Conservation (phyloP, 2,329 filamentous ascomycete genomes). For the Thielaviopsis populi region DNA sequence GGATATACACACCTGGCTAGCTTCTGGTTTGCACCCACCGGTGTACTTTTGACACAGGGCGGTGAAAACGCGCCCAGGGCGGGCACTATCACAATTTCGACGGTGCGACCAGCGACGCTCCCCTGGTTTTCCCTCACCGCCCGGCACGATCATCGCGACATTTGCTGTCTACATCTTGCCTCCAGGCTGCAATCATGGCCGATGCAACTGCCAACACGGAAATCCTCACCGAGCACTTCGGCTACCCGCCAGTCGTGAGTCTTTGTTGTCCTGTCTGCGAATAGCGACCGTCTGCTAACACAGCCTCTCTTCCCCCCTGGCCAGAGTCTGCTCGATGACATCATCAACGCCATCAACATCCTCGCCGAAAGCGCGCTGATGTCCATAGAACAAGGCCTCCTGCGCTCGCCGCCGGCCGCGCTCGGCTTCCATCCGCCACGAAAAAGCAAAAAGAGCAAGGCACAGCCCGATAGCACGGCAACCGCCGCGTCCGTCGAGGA, state of each 20-base stretch:
- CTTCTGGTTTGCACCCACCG: not conserved
- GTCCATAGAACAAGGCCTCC: conserved; percentile 69
- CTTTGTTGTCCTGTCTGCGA: not conserved
- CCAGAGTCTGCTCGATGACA: conserved; percentile 88
- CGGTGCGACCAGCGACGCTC: not conserved
- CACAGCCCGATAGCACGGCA: not conserved
- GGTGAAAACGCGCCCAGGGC: not conserved
- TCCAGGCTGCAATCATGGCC: conserved; percentile 6
- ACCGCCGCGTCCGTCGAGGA: conserved; percentile 25
- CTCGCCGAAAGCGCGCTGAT: conserved; percentile 81
- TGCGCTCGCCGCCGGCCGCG: conserved; percentile 54
- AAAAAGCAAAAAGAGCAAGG: conserved; percentile 19
- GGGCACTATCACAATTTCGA: not conserved
- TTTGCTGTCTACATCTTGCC: not conserved
- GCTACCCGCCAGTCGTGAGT: conserved; percentile 79
- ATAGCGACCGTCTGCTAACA: not conserved
- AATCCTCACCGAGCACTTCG: conserved; percentile 87
- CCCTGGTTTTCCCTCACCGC: not conserved
- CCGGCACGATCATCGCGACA: not conserved
- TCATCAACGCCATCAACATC: conserved; percentile 93
- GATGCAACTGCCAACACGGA: conserved; percentile 34
- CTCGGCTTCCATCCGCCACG: conserved; percentile 59
- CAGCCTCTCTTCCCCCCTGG: conserved; percentile 2
- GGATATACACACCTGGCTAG: not conserved
- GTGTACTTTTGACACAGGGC: not conserved